Conservation (phyloP, 129 eudicot species). For the Rutidosis leptorrhynchoides region DNA sequence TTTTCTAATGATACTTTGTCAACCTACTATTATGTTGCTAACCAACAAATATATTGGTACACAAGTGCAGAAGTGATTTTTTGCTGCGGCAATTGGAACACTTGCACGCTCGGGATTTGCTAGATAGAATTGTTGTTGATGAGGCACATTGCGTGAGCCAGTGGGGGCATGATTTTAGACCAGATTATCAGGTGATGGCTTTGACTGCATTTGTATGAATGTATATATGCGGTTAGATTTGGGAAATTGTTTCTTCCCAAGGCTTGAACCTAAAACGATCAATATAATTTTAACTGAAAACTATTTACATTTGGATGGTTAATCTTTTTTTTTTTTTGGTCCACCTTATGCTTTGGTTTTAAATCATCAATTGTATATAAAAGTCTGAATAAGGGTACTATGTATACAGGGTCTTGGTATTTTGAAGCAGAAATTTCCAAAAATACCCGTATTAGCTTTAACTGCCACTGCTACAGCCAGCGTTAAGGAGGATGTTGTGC, state of each 20-base stretch:
- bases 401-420: conserved; percentile 92
- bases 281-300: not conserved
- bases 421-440: conserved; percentile 92
- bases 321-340: not conserved
- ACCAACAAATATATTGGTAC: conserved; percentile 15
- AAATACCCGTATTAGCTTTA: conserved; percentile 87
- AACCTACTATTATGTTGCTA: conserved; percentile 20
- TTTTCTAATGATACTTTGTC: not conserved
- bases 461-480: conserved; percentile 98
- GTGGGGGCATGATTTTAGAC: conserved; percentile 99
- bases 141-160: conserved; percentile 99
- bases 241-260: not conserved
- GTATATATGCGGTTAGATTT: not conserved
- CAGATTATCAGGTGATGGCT: conserved; percentile 87
- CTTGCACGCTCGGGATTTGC: conserved; percentile 68
- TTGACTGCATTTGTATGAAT: not conserved
- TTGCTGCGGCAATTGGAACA: conserved; percentile 73
- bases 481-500: conserved; percentile 98
- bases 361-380: not conserved
- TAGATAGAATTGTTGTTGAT: conserved; percentile 88
- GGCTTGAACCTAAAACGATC: not conserved
- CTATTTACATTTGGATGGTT: not conserved
- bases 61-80: conserved; percentile 77
- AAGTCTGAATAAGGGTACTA: conserved; percentile 8
- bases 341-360: not conserved